phyloP scores from a whole-genome alignment of 768 basidiomycete genomes.

The Strobilomyces confusus region DNA sequence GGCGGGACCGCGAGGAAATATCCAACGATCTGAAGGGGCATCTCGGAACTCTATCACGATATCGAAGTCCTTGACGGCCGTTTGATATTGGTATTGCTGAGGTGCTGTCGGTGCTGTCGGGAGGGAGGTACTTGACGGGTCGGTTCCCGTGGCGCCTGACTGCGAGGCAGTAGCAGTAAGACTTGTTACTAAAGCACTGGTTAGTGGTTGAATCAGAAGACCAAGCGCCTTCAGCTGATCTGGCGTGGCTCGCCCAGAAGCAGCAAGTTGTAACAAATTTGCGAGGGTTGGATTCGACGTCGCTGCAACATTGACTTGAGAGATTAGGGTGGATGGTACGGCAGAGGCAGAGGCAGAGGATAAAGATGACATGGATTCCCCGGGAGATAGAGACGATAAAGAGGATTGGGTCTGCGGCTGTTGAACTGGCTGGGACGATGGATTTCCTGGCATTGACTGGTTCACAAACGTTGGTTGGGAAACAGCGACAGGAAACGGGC shows the following conservation, averaged over 20 bases:
- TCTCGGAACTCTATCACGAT: constrained; percentile 71
- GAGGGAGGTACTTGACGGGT: constrained; percentile 12
- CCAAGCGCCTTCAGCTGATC: constrained; percentile 68
- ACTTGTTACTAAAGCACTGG: constrained; percentile 23
- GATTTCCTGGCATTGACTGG: constrained; percentile 22
- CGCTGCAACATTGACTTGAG: constrained; percentile 64
- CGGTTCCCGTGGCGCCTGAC: background rate
- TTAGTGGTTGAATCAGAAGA: constrained; percentile 67
- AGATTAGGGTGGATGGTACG: constrained; percentile 55
- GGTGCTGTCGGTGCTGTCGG: constrained; percentile 12
- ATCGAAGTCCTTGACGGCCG: constrained; percentile 58
- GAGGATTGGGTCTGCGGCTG: constrained; percentile 22
- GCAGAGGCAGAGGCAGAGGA: constrained; percentile 40
- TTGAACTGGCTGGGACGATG: constrained; percentile 29
- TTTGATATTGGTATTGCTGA: constrained; percentile 23
- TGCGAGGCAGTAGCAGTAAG: constrained; percentile 8
- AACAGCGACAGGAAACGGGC: constrained; percentile 31
- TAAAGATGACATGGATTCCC: constrained; percentile 41
- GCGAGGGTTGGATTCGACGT: constrained; percentile 64
- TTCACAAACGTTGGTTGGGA: constrained; percentile 24
- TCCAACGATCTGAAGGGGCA: constrained; percentile 56
- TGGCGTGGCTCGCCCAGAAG: constrained; percentile 54
- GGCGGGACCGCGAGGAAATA: constrained; percentile 59
- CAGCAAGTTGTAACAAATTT: constrained; percentile 61
- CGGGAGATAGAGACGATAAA: constrained; percentile 18